Evolutionary conservation across 495 filamentous ascomycete species (phyloP), one percentile per base, ranked within the genome.

Genomic region (Pseudevernia furfuracea): DNA sequence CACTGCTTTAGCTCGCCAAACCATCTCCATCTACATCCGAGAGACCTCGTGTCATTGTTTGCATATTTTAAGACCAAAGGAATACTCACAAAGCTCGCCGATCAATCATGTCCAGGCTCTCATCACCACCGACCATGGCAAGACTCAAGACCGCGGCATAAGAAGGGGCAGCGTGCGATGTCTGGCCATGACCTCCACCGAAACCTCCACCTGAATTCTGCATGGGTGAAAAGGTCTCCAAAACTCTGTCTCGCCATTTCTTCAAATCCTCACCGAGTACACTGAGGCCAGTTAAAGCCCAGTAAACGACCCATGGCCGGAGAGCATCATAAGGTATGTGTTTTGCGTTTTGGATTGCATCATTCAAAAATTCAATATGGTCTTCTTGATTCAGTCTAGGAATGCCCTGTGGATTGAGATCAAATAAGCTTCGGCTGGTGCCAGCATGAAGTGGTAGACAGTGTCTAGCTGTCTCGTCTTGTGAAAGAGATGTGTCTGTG

Each of bases 301-400:
- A 98, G 75, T 97, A 97, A 66, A 94, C 76, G 69, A 96, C 81
- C 94, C 94, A 98, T 2, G 94, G 91, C 56, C 94, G 80, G 69
- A 86, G 89, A 21, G 94, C 87, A 77, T 98, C 94, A 58, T 89
- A 80, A 2, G 76, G 76, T 28, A 87, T 83, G 68, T 87, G 94
- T 15, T 75, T 74, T 4, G 79, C 72, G 0, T 77, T 73, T 46
- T 80, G 80, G 23, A 98, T 77, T 34, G 80, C 78, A 48, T 82
- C 77, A 59, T 86, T 86, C 30, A 96, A 79, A 72, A 93, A 98
- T n/a, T 65, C 74, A 66, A 89, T 78, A 77, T 98, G 94, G 44
- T 80, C 75, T 63, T 84, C 78, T 14, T 88, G 85, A 59, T 84
- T 78, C 44, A 98, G 82, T 25, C 78, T 77, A 5, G 91, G 89